phyloP scores from a whole-genome alignment of 352 stramenopile species.

The Aphanomyces invadans region DNA sequence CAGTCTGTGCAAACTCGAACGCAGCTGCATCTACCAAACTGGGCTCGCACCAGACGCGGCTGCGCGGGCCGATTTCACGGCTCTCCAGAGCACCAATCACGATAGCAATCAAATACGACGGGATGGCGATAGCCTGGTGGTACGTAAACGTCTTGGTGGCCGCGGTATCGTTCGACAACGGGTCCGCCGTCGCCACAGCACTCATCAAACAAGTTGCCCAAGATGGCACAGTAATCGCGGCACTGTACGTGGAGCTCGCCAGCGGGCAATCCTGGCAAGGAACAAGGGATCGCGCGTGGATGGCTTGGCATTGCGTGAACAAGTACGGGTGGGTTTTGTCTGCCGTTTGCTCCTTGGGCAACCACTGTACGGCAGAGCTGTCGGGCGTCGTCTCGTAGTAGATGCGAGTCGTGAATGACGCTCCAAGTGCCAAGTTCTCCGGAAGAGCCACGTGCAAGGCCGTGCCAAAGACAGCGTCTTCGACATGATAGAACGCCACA shows the following conservation, averaged over 20 bases:
- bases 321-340: constrained; percentile 92
- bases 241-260: constrained; percentile 93
- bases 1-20: constrained; percentile 93
- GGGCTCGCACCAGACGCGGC: constrained; percentile 92
- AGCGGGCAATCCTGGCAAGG: constrained; percentile 93
- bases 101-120: constrained; percentile 94
- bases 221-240: constrained; percentile 78
- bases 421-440: constrained; percentile 26
- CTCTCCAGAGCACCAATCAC: constrained; percentile 86
- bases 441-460: constrained; percentile 50
- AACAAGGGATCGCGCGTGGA: constrained; percentile 92
- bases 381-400: constrained; percentile 64
- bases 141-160: constrained; percentile 58
- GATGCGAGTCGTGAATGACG: constrained; percentile 55
- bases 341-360: constrained; percentile 89
- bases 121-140: constrained; percentile 88
- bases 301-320: constrained; percentile 92
- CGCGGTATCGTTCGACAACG: constrained; percentile 23
- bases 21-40: constrained; percentile 86
- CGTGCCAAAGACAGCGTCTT: constrained; percentile 55
- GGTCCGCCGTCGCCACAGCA: constrained; percentile 38
- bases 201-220: constrained; percentile 93
- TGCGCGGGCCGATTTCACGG: constrained; percentile 78
- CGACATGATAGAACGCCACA: not conserved
- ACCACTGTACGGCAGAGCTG: constrained; percentile 84